phyloP scores from a whole-genome alignment of 306 rosid genomes.

The Dalbergia cultrata region DNA sequence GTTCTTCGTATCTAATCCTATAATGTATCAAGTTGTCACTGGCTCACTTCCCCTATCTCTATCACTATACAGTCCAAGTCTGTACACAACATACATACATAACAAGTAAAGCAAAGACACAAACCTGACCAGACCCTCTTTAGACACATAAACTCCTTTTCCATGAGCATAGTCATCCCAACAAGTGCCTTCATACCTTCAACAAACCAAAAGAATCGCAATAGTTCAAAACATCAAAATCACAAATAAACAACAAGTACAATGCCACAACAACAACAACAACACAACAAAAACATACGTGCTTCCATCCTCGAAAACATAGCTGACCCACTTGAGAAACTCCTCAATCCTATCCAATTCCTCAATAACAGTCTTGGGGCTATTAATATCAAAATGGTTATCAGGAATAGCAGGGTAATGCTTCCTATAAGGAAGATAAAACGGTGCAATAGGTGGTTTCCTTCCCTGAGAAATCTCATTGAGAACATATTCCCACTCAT shows the following conservation, averaged over 20 bases:
- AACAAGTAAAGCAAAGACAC: slow-evolving; percentile 49
- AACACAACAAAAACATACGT: slow-evolving; percentile 55
- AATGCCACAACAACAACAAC: background rate
- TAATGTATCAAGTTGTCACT: background rate
- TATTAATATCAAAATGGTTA: slow-evolving; percentile 59
- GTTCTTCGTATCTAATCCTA: background rate
- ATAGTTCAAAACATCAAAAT: background rate
- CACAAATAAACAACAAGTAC: background rate
- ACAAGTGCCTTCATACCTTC: slow-evolving; percentile 93
- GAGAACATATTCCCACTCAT: slow-evolving; percentile 65
- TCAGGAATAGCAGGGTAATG: slow-evolving; percentile 69
- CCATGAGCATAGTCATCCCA: slow-evolving; percentile 99
- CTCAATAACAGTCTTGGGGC: slow-evolving; percentile 68
- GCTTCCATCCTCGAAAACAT: slow-evolving; percentile 84
- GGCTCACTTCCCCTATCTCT: background rate
- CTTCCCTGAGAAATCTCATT: slow-evolving; percentile 60
- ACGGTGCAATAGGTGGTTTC: slow-evolving; percentile 77
- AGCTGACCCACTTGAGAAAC: slow-evolving; percentile 96
- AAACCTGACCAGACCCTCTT: slow-evolving; percentile 82
- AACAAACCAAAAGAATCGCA: background rate
- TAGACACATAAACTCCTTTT: slow-evolving; percentile 81
- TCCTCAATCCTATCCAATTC: slow-evolving; percentile 97
- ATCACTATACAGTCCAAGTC: background rate
- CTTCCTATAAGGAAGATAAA: slow-evolving; percentile 78
- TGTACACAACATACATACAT: background rate